Base-by-base conservation (phyloP, 140 eudicot genomes). In the Bidens hawaiensis region DNA sequence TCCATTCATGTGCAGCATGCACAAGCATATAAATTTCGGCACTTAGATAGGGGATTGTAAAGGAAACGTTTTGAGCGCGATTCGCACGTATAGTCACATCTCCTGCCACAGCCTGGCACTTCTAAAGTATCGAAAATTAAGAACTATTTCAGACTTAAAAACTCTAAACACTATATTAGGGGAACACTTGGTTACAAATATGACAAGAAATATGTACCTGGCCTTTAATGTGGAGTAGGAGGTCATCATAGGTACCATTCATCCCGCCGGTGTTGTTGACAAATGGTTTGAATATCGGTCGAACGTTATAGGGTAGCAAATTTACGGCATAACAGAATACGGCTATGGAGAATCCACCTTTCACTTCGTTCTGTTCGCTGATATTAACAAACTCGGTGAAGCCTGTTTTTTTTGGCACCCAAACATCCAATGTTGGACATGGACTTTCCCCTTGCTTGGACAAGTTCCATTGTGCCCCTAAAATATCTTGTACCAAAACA, bases 31-130 rank as follows among this genome's bases (percentile, higher is more conserved):
- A 64, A 31, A 64, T 65, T 26, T 75, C 71, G 1, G 75, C 57
- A 59, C 60, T 73, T 3, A 75, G 50, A 52, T 71, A 77, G 6
- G 82, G 82, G 3, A 42, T 45, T 1, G 82, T 36, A 38, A 77
- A 77, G 21, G 52, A 5, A 27, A 27, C 14, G 4, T 46, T 11
- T 18, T 5, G 31, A 2, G 47, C 26, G 12, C 70, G 57, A 64
- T 30, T 31, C 9, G 3, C 40, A 5, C 27, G 45, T 10, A 64
- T 46, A 9, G 69, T 64, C 13, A 47, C 45, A 47, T 64, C 69
- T 10, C 60, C 70, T 14, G 46, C 70, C 19, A 64, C 60, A 5
- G 33, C 59, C 14, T 47, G 17, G 13, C 59, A 64, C 4, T 11
- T 3, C 70, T 64, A 46, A 38, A 60, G 4, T 2, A 50, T 50